Conservation (phyloP, 768 basidiomycete genomes). For the Termitomyces sp. region DNA sequence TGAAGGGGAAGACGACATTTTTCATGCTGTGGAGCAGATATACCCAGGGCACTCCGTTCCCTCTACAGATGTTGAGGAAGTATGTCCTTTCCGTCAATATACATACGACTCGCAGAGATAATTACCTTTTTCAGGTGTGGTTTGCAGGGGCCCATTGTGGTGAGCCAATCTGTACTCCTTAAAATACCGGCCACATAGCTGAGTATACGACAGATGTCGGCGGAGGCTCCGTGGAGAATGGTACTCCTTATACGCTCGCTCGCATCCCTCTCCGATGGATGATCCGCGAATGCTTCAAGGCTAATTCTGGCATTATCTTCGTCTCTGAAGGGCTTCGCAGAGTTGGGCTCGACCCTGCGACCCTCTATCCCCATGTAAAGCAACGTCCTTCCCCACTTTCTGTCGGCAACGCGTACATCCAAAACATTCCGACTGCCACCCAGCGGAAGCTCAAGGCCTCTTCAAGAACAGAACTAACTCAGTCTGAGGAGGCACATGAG, state of each 20-base stretch:
- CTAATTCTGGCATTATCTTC: constrained; percentile 60
- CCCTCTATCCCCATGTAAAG: constrained; percentile 37
- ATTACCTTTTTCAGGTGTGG: constrained; percentile 30
- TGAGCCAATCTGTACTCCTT: constrained; percentile 5
- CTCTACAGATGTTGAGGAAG: constrained; percentile 37
- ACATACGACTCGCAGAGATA: too few relatives aligned
- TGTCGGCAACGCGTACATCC: constrained; percentile 19
- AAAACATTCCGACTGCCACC: constrained; percentile 14
- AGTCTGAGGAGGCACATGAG: constrained; percentile 59
- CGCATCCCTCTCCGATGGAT: constrained; percentile 64
- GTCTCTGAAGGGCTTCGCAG: constrained; percentile 33
- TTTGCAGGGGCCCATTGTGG: constrained; percentile 38
- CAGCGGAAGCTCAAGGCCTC: background rate
- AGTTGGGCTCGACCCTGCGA: constrained; percentile 45
- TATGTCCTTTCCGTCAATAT: background rate
- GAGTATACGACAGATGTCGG: constrained; percentile 20
- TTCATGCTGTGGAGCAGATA: constrained; percentile 21
- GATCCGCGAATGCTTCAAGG: constrained; percentile 64
- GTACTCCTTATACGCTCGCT: constrained; percentile 41
- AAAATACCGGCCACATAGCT: background rate
- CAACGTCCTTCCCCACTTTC: constrained; percentile 32
- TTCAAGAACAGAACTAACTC: constrained; percentile 8
- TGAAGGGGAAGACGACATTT: background rate
- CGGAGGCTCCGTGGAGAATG: constrained; percentile 33
- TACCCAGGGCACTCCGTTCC: constrained; percentile 14